Percentiles rank a stretch among this genome's conserved stretches.
Conservation (phyloP, 352 stramenopile genomes). For the Globisporangium acanthophoron region DNA sequence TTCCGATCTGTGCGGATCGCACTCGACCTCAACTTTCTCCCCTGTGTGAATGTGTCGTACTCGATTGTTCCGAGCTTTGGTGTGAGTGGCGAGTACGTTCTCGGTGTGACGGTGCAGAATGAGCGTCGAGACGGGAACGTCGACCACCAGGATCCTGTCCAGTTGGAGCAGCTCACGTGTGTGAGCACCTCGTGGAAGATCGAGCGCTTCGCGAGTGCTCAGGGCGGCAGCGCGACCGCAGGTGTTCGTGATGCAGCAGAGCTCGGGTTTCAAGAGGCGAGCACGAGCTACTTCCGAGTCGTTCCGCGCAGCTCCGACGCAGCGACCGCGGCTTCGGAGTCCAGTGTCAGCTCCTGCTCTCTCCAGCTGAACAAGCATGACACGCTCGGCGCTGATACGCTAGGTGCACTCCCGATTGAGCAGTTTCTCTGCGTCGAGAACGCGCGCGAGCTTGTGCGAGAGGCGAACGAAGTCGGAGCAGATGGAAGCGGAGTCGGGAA, state of each 20-base stretch:
- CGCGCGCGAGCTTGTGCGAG: slow-evolving; percentile 39
- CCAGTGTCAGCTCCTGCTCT: slow-evolving; percentile 12
- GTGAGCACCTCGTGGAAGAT: slow-evolving; percentile 63
- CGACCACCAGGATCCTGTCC: slow-evolving; percentile 25
- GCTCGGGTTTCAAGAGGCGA: slow-evolving; percentile 65
- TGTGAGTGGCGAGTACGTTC: slow-evolving; percentile 60
- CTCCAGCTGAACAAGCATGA: slow-evolving; percentile 17
- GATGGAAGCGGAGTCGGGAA: slow-evolving; percentile 21
- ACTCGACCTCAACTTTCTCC: slow-evolving; percentile 51
- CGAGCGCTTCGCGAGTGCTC: slow-evolving; percentile 27
- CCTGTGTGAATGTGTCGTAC: slow-evolving; percentile 60
- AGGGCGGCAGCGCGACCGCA: not conserved
- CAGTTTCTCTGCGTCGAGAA: slow-evolving; percentile 78
- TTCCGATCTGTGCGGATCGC: slow-evolving; percentile 47
- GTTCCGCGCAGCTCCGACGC: slow-evolving; percentile 14
- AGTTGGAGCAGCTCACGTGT: slow-evolving; percentile 47
- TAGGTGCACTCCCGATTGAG: slow-evolving; percentile 37
- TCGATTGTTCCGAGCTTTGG: slow-evolving; percentile 63
- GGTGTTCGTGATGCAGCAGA: slow-evolving; percentile 26
- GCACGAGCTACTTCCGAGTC: slow-evolving; percentile 78
- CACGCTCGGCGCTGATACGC: slow-evolving; percentile 7
- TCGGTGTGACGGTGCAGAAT: slow-evolving; percentile 67
- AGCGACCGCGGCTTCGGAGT: not conserved
- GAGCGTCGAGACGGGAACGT: slow-evolving; percentile 24
- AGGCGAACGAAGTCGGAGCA: slow-evolving; percentile 4